Evolutionary conservation across 306 rosid species (phyloP).

Genomic region (Glycine latifolia): DNA sequence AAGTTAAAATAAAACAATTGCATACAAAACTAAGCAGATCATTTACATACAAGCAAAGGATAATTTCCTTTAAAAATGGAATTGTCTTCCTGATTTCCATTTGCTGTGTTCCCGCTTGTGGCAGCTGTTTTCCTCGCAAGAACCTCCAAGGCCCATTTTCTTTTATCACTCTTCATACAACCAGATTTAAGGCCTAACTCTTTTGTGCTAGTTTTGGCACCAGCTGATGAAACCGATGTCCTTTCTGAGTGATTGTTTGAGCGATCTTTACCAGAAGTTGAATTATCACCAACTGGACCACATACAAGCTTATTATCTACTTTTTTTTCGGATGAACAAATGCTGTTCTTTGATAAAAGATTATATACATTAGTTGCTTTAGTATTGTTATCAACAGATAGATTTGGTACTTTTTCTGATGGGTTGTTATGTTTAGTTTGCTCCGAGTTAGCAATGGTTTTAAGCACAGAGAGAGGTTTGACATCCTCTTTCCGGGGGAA

Average conservation of each 20-base stretch:
- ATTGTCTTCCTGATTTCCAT: slow-evolving; percentile 63
- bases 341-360: slow-evolving; percentile 53
- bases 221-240: slow-evolving; percentile 45
- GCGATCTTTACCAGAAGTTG: not conserved
- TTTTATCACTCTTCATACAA: slow-evolving; percentile 70
- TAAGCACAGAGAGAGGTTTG: slow-evolving; percentile 76
- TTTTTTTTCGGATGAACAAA: slow-evolving; percentile 52
- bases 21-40: slow-evolving; percentile 39
- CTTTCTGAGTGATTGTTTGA: too few relatives aligned
- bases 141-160: slow-evolving; percentile 95
- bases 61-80: slow-evolving; percentile 73
- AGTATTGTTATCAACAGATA: slow-evolving; percentile 47
- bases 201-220: slow-evolving; percentile 58
- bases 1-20: slow-evolving; percentile 36
- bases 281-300: slow-evolving; percentile 50
- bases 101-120: slow-evolving; percentile 54
- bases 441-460: slow-evolving; percentile 61
- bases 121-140: slow-evolving; percentile 85
- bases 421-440: slow-evolving; percentile 53
- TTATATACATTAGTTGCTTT: slow-evolving; percentile 53
- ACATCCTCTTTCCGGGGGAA: slow-evolving; percentile 89
- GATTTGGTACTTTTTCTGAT: slow-evolving; percentile 51
- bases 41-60: slow-evolving; percentile 85
- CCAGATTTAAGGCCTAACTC: slow-evolving; percentile 59
- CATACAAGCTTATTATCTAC: slow-evolving; percentile 53